Percentiles rank a stretch among this genome's conserved stretches.
Evolutionary conservation across 139 green algal genomes (phyloP).

Genomic region (Diplosphaera chodatii): DNA sequence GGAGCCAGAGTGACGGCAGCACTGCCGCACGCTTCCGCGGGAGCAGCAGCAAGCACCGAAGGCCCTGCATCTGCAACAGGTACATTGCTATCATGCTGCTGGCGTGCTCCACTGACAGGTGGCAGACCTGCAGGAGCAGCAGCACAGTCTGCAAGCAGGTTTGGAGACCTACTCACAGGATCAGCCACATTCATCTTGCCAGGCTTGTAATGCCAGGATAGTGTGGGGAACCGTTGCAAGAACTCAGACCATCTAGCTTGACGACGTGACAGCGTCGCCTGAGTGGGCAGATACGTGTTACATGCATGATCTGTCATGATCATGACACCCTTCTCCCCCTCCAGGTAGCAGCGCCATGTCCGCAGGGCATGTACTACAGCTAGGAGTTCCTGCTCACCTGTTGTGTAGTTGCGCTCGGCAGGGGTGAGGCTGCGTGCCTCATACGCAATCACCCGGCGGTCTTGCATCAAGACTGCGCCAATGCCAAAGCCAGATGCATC

Average conservation of each 20-base stretch:
- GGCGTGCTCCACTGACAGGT: background rate
- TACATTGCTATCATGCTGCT: background rate
- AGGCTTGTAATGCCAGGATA: slow-evolving; percentile 15
- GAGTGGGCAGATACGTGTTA: slow-evolving; percentile 10
- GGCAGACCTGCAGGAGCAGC: background rate
- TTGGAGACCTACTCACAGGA: background rate
- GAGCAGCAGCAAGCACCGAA: too few relatives aligned
- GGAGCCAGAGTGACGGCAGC: too few relatives aligned
- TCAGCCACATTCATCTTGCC: slow-evolving; percentile 15
- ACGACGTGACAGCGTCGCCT: slow-evolving; percentile 7
- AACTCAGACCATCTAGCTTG: slow-evolving; percentile 7
- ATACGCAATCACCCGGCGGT: slow-evolving; percentile 15
- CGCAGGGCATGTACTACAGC: slow-evolving; percentile 21
- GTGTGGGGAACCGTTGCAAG: slow-evolving; percentile 1
- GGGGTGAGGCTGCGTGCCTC: slow-evolving; percentile 14
- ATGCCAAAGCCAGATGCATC: slow-evolving; percentile 21
- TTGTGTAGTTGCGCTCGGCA: slow-evolving; percentile 24
- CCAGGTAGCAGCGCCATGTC: slow-evolving; percentile 25
- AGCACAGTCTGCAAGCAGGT: background rate
- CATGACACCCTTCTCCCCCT: slow-evolving; percentile 10
- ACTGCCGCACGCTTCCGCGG: too few relatives aligned
- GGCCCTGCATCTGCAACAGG: background rate
- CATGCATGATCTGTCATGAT: slow-evolving; percentile 21
- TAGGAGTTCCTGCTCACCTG: slow-evolving; percentile 27
- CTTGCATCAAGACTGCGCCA: slow-evolving; percentile 20